Base-by-base conservation (phyloP, 2,329 filamentous ascomycete species). In the Calonectria naviculata region DNA sequence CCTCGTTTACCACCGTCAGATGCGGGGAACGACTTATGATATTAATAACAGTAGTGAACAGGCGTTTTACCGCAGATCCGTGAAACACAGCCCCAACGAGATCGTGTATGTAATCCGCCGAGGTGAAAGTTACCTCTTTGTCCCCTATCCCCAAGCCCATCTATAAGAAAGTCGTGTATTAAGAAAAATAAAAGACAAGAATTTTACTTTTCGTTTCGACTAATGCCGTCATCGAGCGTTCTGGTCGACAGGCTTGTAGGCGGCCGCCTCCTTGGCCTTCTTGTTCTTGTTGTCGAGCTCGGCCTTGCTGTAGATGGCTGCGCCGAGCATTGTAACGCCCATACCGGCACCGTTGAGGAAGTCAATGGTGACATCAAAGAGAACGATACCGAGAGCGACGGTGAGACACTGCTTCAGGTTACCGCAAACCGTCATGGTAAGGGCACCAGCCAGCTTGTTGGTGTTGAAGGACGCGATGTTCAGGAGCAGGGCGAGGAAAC, bases 361-460 rank as follows among this genome's bases (percentile, higher is more conserved):
- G 75, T 86, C 86, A 31, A 90, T 83, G 29, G 82, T 81, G 73
- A 89, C 84, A 63, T 87, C 84, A 78, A 89, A 90, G 61, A 89
- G 82, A 58, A 86, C 80, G 46, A 90, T 88, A 54, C 88, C 88
- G 34, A 90, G 81, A 41, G 88, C 80, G 15, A 90, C 88, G 1
- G 89, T 90, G 49, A 90, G 79, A 71, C 87, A 88, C 78, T 90
- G 89, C 83, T 90, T 90, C 68, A 90, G 81, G 76, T 90, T 90
- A 66, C 87, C 89, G 71, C 88, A 89, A 6, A 91, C 88, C 8
- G 88, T 89, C 86, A 91, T 90, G 42, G 88, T 90, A 67, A 91
- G 79, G 21, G 89, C 88, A 64, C 89, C 89, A 7, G 88, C 86
- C 42, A 88, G 82, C 81, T 89, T 89, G 80, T 90, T 90, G 65